Evolutionary conservation across 192 early-diverging fungal species (phyloP).

Genomic region (Phlyctochytrium bullatum): DNA sequence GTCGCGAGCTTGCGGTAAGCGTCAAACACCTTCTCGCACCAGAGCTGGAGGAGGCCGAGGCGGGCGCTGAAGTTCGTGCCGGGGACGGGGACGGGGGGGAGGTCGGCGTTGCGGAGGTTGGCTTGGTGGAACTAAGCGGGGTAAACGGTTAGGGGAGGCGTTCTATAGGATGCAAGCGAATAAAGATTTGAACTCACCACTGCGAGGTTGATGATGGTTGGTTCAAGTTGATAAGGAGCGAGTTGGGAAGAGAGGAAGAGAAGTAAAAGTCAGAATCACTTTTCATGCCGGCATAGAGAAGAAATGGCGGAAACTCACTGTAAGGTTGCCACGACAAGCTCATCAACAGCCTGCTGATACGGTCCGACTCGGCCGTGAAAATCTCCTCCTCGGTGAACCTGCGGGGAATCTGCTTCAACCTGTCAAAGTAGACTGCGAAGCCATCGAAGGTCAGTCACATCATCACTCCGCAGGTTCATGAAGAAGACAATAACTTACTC

Average conservation of each 20-base stretch:
- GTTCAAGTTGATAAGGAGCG: too few relatives aligned
- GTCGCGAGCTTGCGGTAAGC: not conserved
- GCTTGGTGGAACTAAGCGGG: conserved; percentile 33
- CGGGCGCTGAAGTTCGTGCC: conserved; percentile 6
- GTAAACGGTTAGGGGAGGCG: too few relatives aligned
- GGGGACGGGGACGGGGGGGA: conserved; percentile 12
- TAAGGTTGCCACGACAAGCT: not conserved
- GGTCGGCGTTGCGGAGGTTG: conserved; percentile 24
- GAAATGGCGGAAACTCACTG: not conserved
- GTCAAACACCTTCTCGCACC: not conserved
- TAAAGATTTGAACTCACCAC: too few relatives aligned
- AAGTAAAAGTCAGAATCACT: too few relatives aligned
- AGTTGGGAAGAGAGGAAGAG: too few relatives aligned
- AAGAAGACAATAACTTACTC: conserved; percentile 5
- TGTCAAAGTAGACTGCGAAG: not conserved
- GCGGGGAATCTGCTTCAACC: not conserved
- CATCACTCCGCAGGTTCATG: too few relatives aligned
- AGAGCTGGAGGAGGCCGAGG: conserved; percentile 6
- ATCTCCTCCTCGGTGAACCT: conserved; percentile 1
- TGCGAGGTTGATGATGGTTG: too few relatives aligned
- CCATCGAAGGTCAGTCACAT: too few relatives aligned
- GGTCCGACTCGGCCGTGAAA: conserved; percentile 5
- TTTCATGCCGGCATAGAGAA: not conserved
- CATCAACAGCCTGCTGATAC: not conserved
- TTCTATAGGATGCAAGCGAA: too few relatives aligned